These are phyloP conservation scores for Tricladium varicosporioides DNA, from an alignment of 2,329 filamentous ascomycete genomes.

Conservation along the genomic window DNA sequence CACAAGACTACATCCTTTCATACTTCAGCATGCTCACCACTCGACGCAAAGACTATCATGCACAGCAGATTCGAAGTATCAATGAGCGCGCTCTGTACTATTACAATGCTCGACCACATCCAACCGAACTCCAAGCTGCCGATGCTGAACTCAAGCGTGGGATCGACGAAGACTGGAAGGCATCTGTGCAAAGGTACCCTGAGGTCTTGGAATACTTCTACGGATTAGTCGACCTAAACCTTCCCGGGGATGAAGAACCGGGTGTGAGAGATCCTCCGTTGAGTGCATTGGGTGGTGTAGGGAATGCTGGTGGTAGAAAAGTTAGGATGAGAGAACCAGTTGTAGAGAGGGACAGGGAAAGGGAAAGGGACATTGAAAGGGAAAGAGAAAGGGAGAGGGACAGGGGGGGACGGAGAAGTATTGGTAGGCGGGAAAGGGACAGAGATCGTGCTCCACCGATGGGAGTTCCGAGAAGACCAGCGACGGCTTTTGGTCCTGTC, in stretches of 20 bases:
- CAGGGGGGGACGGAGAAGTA: slow-evolving; percentile 7
- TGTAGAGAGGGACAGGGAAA: slow-evolving; percentile 16
- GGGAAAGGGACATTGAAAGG: slow-evolving; percentile 13
- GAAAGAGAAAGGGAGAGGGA: background rate
- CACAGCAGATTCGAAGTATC: slow-evolving; percentile 54
- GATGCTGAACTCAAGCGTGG: slow-evolving; percentile 67
- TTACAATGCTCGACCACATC: slow-evolving; percentile 57
- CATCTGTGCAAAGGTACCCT: slow-evolving; percentile 72
- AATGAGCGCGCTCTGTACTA: slow-evolving; percentile 54
- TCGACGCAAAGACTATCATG: slow-evolving; percentile 57
- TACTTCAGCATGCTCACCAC: slow-evolving; percentile 63
- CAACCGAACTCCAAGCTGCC: slow-evolving; percentile 61
- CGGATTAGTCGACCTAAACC: slow-evolving; percentile 61
- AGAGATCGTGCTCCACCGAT: slow-evolving; percentile 14
- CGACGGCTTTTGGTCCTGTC: slow-evolving; percentile 3
- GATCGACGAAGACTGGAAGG: slow-evolving; percentile 77
- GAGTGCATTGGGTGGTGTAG: slow-evolving; percentile 36
- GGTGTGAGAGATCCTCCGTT: slow-evolving; percentile 60
- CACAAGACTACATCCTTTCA: slow-evolving; percentile 66
- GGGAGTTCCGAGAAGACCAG: slow-evolving; percentile 3
- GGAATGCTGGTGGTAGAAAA: slow-evolving; percentile 24
- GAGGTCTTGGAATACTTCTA: slow-evolving; percentile 83
- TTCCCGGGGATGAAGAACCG: slow-evolving; percentile 62
- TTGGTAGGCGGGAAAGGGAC: slow-evolving; percentile 11
- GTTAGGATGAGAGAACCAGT: slow-evolving; percentile 25